phyloP scores from a whole-genome alignment of 2,329 filamentous ascomycete species.

The Truncatella angustata region DNA sequence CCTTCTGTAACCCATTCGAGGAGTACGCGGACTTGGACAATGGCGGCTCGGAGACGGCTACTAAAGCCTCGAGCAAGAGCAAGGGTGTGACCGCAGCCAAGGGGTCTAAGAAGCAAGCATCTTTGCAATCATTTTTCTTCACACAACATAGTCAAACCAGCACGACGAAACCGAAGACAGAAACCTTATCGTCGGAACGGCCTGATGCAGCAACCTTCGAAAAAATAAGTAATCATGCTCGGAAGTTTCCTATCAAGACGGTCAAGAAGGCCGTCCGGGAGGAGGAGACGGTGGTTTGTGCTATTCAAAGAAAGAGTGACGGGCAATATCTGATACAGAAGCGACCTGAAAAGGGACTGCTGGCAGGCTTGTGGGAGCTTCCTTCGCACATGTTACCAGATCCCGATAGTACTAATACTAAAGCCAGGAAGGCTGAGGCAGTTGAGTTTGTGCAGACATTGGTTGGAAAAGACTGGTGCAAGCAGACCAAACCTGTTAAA shows the following conservation, averaged over 20 bases:
- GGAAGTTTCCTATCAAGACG: slow-evolving; percentile 49
- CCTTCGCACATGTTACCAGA: slow-evolving; percentile 42
- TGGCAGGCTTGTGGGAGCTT: slow-evolving; percentile 57
- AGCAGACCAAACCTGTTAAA: slow-evolving; percentile 28
- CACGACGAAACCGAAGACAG: background rate
- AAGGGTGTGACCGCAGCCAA: slow-evolving; percentile 10
- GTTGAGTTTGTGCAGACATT: slow-evolving; percentile 31
- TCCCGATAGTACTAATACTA: slow-evolving; percentile 21
- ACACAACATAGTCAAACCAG: slow-evolving; percentile 14
- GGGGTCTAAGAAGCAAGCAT: slow-evolving; percentile 17
- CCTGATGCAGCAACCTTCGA: slow-evolving; percentile 27
- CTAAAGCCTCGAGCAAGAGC: slow-evolving; percentile 10
- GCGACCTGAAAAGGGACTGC: slow-evolving; percentile 51
- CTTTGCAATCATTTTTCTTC: slow-evolving; percentile 27
- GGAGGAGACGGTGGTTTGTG: slow-evolving; percentile 54
- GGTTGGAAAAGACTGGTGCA: slow-evolving; percentile 8
- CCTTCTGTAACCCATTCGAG: slow-evolving; percentile 46
- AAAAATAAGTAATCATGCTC: slow-evolving; percentile 41
- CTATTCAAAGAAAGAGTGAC: slow-evolving; percentile 38
- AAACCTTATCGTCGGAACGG: slow-evolving; percentile 7
- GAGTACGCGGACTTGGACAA: slow-evolving; percentile 21
- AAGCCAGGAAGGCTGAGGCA: slow-evolving; percentile 36
- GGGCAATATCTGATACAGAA: slow-evolving; percentile 46
- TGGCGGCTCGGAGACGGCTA: slow-evolving; percentile 17
- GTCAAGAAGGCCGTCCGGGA: slow-evolving; percentile 51